A percentile compares a stretch with the other conserved stretches of the same genome.
These are phyloP conservation scores for Zopfochytrium polystomum DNA, from an alignment of 371 early-diverging fungal species.

Conservation along the genomic window DNA sequence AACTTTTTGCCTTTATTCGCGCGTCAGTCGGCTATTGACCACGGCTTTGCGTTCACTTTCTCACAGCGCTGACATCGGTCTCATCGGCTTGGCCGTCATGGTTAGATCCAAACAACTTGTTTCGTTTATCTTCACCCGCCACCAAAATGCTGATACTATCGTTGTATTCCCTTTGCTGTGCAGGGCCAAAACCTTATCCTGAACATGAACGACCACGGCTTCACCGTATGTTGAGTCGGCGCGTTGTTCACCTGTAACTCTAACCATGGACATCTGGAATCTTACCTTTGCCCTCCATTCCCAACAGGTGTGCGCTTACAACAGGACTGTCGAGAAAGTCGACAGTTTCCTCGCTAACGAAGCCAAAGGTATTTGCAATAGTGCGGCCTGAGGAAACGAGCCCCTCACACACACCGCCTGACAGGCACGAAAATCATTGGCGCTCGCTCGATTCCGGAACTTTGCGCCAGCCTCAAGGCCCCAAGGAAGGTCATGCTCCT, in stretches of 20 bases:
- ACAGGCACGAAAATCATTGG: constrained; percentile 89
- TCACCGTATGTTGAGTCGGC: constrained; percentile 48
- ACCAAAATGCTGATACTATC: background rate
- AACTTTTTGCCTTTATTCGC: too few relatives aligned
- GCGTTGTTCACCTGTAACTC: too few relatives aligned
- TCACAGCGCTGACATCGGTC: constrained; percentile 98
- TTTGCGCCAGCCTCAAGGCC: constrained; percentile 86
- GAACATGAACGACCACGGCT: constrained; percentile 98
- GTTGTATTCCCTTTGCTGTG: background rate
- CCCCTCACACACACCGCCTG: constrained; percentile 4
- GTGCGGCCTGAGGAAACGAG: background rate
- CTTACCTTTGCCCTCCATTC: background rate
- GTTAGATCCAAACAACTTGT: constrained; percentile 49
- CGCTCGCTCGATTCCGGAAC: constrained; percentile 88
- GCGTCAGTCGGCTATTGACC: too few relatives aligned
- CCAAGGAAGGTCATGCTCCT: constrained; percentile 96
- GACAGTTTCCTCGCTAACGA: constrained; percentile 90
- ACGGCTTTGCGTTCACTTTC: too few relatives aligned
- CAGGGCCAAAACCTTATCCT: constrained; percentile 98
- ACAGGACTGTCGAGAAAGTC: constrained; percentile 95
- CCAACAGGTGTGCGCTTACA: constrained; percentile 83
- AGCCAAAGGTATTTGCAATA: constrained; percentile 76
- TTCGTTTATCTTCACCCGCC: background rate
- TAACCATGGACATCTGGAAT: background rate
- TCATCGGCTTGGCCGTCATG: constrained; percentile 99